These are phyloP conservation scores for Alternaria angustiovoidea DNA, from an alignment of 2,329 filamentous ascomycete genomes.

Conservation along the genomic window DNA sequence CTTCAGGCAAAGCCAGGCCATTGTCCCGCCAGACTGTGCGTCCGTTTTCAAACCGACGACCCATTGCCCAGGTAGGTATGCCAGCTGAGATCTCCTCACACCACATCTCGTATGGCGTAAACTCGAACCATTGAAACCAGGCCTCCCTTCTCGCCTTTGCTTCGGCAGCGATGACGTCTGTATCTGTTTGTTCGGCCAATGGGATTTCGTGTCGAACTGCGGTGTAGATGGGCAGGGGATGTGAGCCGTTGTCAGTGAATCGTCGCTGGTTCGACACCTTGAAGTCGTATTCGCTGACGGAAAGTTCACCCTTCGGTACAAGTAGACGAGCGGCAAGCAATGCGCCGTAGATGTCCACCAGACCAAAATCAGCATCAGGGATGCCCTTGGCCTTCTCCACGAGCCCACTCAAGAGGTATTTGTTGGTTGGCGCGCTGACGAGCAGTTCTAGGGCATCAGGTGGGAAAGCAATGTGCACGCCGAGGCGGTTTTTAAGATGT, in stretches of 20 bases:
- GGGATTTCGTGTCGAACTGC: constrained; percentile 96
- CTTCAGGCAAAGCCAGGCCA: constrained; percentile 79
- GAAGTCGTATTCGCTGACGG: constrained; percentile 78
- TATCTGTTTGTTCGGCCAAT: constrained; percentile 58
- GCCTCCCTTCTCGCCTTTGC: constrained; percentile 67
- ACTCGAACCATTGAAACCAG: constrained; percentile 98
- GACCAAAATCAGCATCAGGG: constrained; percentile 79
- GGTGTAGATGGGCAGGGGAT: constrained; percentile 94
- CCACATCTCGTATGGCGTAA: constrained; percentile 91
- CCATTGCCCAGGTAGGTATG: constrained; percentile 93
- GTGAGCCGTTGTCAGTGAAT: constrained; percentile 77
- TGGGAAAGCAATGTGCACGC: constrained; percentile 91
- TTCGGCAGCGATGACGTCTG: constrained; percentile 48
- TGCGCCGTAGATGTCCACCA: constrained; percentile 93
- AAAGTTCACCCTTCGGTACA: constrained; percentile 84
- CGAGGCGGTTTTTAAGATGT: constrained; percentile 85
- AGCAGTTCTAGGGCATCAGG: constrained; percentile 82
- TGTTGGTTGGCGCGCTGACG: constrained; percentile 90
- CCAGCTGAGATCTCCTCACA: constrained; percentile 91
- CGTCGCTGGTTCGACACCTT: constrained; percentile 88
- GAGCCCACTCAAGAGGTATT: constrained; percentile 84
- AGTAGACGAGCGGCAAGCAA: constrained; percentile 84
- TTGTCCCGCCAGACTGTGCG: constrained; percentile 68
- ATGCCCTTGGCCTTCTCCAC: constrained; percentile 92
- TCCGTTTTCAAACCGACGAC: constrained; percentile 80